Percentiles rank a stretch among this genome's conserved stretches.
phyloP scores from a whole-genome alignment of 805 yeast species.

The Metschnikowia cubensis region DNA sequence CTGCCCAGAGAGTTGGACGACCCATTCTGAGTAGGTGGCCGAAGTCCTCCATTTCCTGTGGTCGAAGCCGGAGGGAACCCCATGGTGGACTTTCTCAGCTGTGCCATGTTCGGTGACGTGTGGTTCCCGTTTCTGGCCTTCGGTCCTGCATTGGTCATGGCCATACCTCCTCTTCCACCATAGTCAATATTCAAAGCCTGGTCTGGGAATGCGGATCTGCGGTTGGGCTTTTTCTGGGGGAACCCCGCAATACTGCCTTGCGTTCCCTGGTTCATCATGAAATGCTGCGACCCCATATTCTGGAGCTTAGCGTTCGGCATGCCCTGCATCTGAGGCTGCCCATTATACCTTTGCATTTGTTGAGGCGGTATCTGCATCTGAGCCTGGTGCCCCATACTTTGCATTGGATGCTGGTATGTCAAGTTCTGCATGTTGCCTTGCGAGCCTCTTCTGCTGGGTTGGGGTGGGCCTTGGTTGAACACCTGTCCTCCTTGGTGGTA shows the following conservation, averaged over 20 bases:
- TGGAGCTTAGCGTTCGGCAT: background rate
- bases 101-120: conserved; percentile 16
- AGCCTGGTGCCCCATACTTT: background rate
- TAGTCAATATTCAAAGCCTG: conserved; percentile 35
- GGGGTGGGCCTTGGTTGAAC: background rate
- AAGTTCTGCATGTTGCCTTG: conserved; percentile 10
- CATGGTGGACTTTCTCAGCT: conserved; percentile 14
- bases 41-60: conserved; percentile 3
- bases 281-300: conserved; percentile 8
- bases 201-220: conserved; percentile 35
- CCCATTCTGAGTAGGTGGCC: conserved; percentile 7
- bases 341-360: conserved; percentile 14
- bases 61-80: background rate
- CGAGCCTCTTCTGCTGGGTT: conserved; percentile 1
- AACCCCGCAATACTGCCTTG: conserved; percentile 10
- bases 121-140: conserved; percentile 14
- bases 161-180: conserved; percentile 49
- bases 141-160: conserved; percentile 26
- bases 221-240: conserved; percentile 28
- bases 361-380: background rate
- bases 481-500: conserved; percentile 19
- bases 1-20: conserved; percentile 20
- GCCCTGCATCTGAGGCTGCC: background rate
- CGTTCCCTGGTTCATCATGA: conserved; percentile 4
- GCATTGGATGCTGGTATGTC: conserved; percentile 7